Percentiles rank a stretch among this genome's conserved stretches.
Evolutionary conservation across 768 basidiomycete genomes (phyloP).

Genomic region (Lyophyllum shimeji): DNA sequence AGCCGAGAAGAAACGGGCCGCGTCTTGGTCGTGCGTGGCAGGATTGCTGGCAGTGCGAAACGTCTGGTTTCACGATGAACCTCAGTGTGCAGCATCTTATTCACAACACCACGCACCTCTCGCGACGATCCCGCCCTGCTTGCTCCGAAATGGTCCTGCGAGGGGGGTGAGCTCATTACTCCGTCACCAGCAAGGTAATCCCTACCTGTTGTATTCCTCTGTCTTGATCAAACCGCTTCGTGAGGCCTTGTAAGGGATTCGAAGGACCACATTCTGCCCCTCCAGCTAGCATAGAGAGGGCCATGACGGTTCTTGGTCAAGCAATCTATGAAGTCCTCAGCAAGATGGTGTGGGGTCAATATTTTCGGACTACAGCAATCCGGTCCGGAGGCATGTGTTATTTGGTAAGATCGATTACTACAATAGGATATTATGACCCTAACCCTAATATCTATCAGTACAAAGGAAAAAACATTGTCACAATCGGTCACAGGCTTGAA

Average conservation of each 20-base stretch:
- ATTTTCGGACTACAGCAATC: constrained; percentile 2
- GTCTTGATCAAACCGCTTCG: constrained; percentile 79
- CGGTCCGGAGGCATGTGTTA: constrained; percentile 15
- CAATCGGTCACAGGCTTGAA: constrained; percentile 4
- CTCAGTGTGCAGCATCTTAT: not conserved
- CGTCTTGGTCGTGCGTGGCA: constrained; percentile 58
- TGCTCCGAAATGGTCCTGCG: constrained; percentile 69
- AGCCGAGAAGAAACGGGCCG: constrained; percentile 64
- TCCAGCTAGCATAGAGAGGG: constrained; percentile 75
- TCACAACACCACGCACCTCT: constrained; percentile 42
- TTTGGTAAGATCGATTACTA: constrained; percentile 19
- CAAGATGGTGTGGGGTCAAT: not conserved
- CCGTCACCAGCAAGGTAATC: constrained; percentile 13
- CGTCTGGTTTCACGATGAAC: constrained; percentile 32
- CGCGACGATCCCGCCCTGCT: constrained; percentile 61
- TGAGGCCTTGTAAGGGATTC: constrained; percentile 77
- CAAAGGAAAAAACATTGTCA: constrained; percentile 1
- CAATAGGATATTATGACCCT: constrained; percentile 20
- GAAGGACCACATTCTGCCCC: constrained; percentile 84
- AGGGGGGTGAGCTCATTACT: constrained; percentile 5
- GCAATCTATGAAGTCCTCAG: not conserved
- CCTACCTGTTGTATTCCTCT: constrained; percentile 75
- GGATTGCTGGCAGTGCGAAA: constrained; percentile 56
- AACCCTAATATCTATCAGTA: constrained; percentile 18
- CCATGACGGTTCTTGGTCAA: constrained; percentile 45